phyloP scores from a whole-genome alignment of 78 protist genomes.

The Planoprotostelium fungivorum region DNA sequence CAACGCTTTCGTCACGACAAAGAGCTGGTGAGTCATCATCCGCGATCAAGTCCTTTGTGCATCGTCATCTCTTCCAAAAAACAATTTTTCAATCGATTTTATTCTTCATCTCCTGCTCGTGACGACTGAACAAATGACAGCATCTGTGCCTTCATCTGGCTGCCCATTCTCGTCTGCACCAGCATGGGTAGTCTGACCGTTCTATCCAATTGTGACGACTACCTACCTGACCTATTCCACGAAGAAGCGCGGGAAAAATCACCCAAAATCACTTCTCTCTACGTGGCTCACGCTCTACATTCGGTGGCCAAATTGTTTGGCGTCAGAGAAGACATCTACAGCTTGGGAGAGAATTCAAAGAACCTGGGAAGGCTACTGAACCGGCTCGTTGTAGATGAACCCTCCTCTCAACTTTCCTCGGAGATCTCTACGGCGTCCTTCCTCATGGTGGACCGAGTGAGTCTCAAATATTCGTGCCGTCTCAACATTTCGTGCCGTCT shows the following conservation, averaged over 20 bases:
- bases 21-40: neutral
- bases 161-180: neutral
- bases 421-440: neutral
- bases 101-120: no score
- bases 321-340: neutral
- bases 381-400: neutral
- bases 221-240: neutral
- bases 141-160: neutral
- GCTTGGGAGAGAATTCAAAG: neutral
- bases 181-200: neutral
- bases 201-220: neutral
- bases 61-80: neutral
- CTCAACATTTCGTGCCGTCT: no score
- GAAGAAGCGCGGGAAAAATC: no score
- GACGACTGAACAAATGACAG: neutral
- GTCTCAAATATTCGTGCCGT: no score
- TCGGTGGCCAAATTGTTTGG: neutral
- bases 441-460: neutral
- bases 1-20: neutral
- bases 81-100: neutral
- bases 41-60: neutral
- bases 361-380: neutral
- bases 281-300: neutral
- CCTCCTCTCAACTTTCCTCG: neutral
- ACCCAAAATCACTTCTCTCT: neutral